Evolutionary conservation across 306 rosid genomes (phyloP).

Genomic region (Trifolium dubium): DNA sequence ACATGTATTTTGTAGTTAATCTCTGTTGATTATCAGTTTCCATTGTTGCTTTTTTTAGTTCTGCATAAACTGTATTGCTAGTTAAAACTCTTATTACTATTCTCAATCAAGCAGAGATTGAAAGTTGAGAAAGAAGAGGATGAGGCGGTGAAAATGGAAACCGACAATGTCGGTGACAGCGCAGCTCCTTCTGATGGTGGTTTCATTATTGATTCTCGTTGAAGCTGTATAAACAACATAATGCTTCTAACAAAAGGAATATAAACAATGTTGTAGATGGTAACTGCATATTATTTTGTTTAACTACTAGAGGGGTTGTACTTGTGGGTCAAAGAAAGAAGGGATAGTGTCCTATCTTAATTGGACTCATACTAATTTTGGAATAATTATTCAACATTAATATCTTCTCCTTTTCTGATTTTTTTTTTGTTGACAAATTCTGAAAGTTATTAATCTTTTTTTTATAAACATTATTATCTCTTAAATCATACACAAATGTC

Average conservation of each 20-base stretch:
- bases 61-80: neutral
- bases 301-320: neutral
- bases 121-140: conserved; percentile 58
- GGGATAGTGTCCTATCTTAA: neutral
- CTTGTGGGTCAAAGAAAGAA: too few species aligned
- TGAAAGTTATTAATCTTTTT: too few species aligned
- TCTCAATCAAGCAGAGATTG: conserved; percentile 53
- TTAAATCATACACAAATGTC: neutral
- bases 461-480: neutral
- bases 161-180: conserved; percentile 47
- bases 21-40: conserved; percentile 17
- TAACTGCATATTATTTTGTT: neutral
- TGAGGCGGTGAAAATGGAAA: conserved; percentile 39
- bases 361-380: neutral
- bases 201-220: conserved; percentile 35
- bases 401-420: too few species aligned
- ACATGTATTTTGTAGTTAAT: conserved; percentile 10
- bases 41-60: neutral
- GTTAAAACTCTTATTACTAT: conserved; percentile 9
- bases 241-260: neutral
- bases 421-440: too few species aligned
- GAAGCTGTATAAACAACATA: conserved; percentile 26
- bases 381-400: too few species aligned
- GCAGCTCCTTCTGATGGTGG: conserved; percentile 35
- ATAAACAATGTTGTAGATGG: neutral